Base-by-base conservation (phyloP, 2,329 filamentous ascomycete species). In the Colletotrichum zoysiae region DNA sequence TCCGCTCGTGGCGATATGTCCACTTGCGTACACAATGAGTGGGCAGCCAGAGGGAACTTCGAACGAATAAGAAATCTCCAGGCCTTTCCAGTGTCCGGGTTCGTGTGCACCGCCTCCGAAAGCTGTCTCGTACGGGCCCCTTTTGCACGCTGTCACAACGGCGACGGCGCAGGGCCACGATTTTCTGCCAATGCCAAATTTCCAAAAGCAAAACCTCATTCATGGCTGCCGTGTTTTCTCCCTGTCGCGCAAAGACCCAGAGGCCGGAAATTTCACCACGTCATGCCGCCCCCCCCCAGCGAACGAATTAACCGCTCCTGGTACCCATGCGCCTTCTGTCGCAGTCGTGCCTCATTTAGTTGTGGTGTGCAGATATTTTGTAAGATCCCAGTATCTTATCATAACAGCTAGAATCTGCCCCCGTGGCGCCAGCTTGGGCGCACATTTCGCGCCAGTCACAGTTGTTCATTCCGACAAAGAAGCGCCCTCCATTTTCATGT, bases 191-290 rank as follows among this genome's bases (percentile, higher is more conserved):
- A 56, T 33, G 12, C 20, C 12, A 20, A 20, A 26, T 30, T 18
- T 42, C 4, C 56, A 55, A 60, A 56, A 70, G 53, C 33, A 35
- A n/a, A 58, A 53, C 44, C 23, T 33, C 64, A 42, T 58, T 33
- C 64, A 42, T 58, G n/a, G 65, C 48, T 53, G 26, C 38, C 42
- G 38, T 12, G 38, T n/a, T 30, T 30, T 42, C 63, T 66, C 58
- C 65, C 46, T 63, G 65, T 35, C 59, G 48, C 40, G 61, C 38
- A 56, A 56, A 64, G 44, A 26, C 38, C 38, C 35, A 48, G 46
- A 42, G 61, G 16, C 48, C 59, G 70, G 70, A 71, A 69, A 69
- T 71, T 71, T 69, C 59, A 61, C 65, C 60, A 72, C 70, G 70
- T 72, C 65, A 65, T 72, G 65, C 65, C 65, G 53, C 42, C 53